A percentile compares a stretch with the other conserved stretches of the same genome.
Evolutionary conservation across 495 filamentous ascomycete genomes (phyloP).

Genomic region (Bathelium albidoporum): DNA sequence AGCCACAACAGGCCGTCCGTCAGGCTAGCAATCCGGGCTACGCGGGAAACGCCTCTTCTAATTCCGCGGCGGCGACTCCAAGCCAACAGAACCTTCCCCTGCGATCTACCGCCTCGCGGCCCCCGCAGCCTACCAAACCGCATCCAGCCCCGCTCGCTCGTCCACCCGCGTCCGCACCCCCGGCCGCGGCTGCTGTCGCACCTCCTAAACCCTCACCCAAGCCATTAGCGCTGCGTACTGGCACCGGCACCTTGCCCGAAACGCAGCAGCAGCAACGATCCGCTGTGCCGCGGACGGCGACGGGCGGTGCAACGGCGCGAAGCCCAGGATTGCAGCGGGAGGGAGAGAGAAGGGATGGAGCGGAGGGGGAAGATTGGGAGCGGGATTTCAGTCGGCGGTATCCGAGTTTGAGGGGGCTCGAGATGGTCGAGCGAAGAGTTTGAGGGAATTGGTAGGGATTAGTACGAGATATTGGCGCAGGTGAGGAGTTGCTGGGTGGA

Average conservation of each 20-base stretch:
- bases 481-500: too few relatives aligned
- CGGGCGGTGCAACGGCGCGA: too few relatives aligned
- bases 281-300: constrained; percentile 16
- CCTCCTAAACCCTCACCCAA: constrained; percentile 37
- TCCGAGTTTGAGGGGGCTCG: constrained; percentile 66
- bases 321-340: neutral
- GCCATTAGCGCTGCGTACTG: constrained; percentile 47
- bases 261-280: constrained; percentile 14
- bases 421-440: constrained; percentile 72
- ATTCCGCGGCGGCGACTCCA: too few relatives aligned
- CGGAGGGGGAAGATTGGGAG: constrained; percentile 51
- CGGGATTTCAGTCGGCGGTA: constrained; percentile 70
- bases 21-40: too few relatives aligned
- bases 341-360: neutral
- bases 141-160: too few relatives aligned
- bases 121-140: too few relatives aligned
- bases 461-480: neutral
- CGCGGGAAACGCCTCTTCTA: too few relatives aligned
- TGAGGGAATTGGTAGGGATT: neutral
- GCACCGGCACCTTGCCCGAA: constrained; percentile 19
- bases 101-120: too few relatives aligned
- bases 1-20: too few relatives aligned
- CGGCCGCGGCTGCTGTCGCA: too few relatives aligned
- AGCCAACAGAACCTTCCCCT: too few relatives aligned
- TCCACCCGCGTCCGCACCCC: too few relatives aligned